Evolutionary conservation across 495 filamentous ascomycete genomes (phyloP).

Genomic region (Platismatia glauca): DNA sequence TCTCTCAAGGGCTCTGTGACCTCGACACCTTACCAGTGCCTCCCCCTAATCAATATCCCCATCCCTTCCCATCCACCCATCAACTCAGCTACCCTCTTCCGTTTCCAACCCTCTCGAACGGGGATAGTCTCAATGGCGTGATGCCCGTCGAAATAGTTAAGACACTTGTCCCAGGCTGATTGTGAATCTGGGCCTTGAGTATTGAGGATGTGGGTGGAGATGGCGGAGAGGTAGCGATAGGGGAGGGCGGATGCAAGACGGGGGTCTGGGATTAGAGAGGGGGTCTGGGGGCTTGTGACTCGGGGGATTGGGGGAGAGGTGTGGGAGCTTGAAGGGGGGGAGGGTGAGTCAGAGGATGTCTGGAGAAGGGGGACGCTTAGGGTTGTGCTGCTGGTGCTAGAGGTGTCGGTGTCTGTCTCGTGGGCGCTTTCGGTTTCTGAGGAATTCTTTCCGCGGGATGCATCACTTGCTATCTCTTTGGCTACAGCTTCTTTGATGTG

Average conservation of each 20-base stretch:
- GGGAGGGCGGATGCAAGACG: slow-evolving; percentile 52
- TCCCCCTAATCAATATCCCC: slow-evolving; percentile 19
- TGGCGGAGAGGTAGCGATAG: slow-evolving; percentile 64
- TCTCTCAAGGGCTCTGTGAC: no score
- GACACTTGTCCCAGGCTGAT: slow-evolving; percentile 33
- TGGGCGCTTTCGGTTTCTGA: slow-evolving; percentile 1
- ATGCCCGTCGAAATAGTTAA: slow-evolving; percentile 81
- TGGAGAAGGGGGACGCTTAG: not conserved
- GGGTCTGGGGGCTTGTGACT: slow-evolving; percentile 25
- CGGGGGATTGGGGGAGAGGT: slow-evolving; percentile 33
- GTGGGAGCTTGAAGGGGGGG: slow-evolving; percentile 26
- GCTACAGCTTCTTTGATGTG: slow-evolving; percentile 42
- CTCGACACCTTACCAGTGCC: slow-evolving; percentile 24
- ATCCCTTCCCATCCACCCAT: slow-evolving; percentile 50
- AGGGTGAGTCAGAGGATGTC: slow-evolving; percentile 23
- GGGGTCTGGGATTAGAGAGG: slow-evolving; percentile 42
- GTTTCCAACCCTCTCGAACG: slow-evolving; percentile 70
- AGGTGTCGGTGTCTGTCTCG: not conserved
- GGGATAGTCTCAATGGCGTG: slow-evolving; percentile 82
- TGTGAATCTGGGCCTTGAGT: slow-evolving; percentile 23
- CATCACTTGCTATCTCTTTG: slow-evolving; percentile 5
- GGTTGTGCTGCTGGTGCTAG: slow-evolving; percentile 8
- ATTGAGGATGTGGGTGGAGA: slow-evolving; percentile 49
- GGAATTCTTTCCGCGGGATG: not conserved
- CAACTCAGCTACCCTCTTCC: slow-evolving; percentile 69